Conservation (phyloP, 2,329 filamentous ascomycete species). For the Moelleriella libera region DNA sequence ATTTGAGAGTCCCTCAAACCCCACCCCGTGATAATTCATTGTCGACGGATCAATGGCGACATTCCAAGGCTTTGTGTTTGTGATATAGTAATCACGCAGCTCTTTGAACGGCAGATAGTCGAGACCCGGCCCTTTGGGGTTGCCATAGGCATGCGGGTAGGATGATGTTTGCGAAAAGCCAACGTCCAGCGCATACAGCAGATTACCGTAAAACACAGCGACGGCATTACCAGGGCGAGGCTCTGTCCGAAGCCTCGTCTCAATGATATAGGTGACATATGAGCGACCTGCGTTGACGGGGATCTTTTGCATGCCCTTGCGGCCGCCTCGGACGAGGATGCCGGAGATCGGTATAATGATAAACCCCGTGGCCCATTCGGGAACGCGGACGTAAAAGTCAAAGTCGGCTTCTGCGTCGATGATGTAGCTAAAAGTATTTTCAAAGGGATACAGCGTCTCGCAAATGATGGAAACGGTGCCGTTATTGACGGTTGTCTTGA, state of each 20-base stretch:
- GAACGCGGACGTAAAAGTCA: conserved; percentile 15
- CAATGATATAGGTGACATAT: conserved; percentile 8
- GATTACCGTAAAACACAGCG: conserved; percentile 25
- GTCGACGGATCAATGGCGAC: conserved; percentile 14
- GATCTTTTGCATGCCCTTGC: conserved; percentile 11
- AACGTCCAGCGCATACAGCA: conserved; percentile 27
- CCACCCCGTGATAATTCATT: conserved; percentile 10
- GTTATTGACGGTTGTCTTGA: conserved; percentile 20
- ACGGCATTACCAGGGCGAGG: conserved; percentile 19
- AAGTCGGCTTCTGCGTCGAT: conserved; percentile 12
- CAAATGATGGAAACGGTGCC: conserved; percentile 24
- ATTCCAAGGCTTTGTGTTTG: conserved; percentile 15
- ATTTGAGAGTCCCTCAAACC: conserved; percentile 10
- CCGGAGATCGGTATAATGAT: not conserved
- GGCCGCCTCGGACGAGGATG: not conserved
- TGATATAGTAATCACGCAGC: conserved; percentile 17
- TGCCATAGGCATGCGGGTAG: conserved; percentile 9
- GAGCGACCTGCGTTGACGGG: conserved; percentile 7
- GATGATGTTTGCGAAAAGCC: conserved; percentile 12
- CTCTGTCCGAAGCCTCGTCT: conserved; percentile 8
- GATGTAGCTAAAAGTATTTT: conserved; percentile 14
- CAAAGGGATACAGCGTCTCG: conserved; percentile 31
- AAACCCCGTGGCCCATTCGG: conserved; percentile 8
- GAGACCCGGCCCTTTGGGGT: conserved; percentile 6
- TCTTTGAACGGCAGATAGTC: conserved; percentile 9